phyloP scores from a whole-genome alignment of 192 early-diverging fungal species.

The Entophlyctis helioformis region DNA sequence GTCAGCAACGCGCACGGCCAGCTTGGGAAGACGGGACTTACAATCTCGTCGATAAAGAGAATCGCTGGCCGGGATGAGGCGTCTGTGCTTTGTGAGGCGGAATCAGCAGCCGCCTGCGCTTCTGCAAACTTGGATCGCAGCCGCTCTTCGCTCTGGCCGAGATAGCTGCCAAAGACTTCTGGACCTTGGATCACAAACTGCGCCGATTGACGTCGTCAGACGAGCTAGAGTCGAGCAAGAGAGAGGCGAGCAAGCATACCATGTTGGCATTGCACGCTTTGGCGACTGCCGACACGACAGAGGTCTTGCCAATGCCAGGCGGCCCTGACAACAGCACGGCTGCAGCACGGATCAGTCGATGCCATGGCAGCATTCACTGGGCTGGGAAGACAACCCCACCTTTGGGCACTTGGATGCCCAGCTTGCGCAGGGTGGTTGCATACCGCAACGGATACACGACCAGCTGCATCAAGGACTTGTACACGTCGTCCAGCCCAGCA shows the following conservation, averaged over 20 bases:
- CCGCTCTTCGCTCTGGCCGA: conserved; percentile 80
- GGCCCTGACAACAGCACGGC: conserved; percentile 84
- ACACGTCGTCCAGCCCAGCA: too few relatives aligned
- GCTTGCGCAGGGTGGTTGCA: too few relatives aligned
- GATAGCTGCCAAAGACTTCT: conserved; percentile 67
- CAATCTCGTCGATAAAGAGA: conserved; percentile 95
- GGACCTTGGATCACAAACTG: conserved; percentile 64
- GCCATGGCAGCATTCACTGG: too few relatives aligned
- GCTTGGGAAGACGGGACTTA: conserved; percentile 11
- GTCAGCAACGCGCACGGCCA: background rate
- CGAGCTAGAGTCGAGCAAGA: conserved; percentile 16
- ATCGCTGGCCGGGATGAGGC: conserved; percentile 43
- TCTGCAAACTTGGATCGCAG: conserved; percentile 59
- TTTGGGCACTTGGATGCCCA: too few relatives aligned
- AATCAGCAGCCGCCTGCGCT: too few relatives aligned
- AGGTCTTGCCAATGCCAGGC: conserved; percentile 93
- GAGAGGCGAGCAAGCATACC: conserved; percentile 19
- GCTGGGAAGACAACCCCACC: too few relatives aligned
- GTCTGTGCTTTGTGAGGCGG: conserved; percentile 13
- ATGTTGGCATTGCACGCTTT: conserved; percentile 53
- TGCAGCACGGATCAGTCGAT: too few relatives aligned
- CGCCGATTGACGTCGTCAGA: background rate
- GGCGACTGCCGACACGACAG: conserved; percentile 61
- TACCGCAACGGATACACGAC: too few relatives aligned
- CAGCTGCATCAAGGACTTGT: too few relatives aligned